Percentiles rank a stretch among this genome's conserved stretches.
Conservation (phyloP, 306 rosid genomes). For the Prosopis cineraria region DNA sequence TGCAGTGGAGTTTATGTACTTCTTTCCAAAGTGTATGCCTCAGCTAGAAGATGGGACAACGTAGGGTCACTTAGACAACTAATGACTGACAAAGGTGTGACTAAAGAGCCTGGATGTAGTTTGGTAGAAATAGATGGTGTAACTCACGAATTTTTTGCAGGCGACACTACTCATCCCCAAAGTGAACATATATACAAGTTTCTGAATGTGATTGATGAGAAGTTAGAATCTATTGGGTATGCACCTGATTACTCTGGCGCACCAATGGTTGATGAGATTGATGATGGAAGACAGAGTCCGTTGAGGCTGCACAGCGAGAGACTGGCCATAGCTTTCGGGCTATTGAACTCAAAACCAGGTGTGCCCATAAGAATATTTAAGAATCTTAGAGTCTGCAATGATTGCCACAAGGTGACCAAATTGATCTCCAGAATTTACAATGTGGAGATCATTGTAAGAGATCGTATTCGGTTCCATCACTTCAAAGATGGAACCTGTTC, state of each 20-base stretch:
- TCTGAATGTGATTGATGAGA: conserved; percentile 55
- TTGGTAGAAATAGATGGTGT: conserved; percentile 65
- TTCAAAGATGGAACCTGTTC: conserved; percentile 70
- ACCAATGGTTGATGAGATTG: conserved; percentile 50
- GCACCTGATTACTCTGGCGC: conserved; percentile 61
- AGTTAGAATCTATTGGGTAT: conserved; percentile 51
- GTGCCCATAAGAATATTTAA: conserved; percentile 64
- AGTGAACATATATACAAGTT: conserved; percentile 50
- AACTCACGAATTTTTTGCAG: conserved; percentile 77
- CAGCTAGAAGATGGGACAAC: conserved; percentile 68
- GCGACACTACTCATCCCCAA: conserved; percentile 74
- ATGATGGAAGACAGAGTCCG: conserved; percentile 46
- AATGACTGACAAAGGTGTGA: conserved; percentile 64
- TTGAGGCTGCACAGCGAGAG: conserved; percentile 72
- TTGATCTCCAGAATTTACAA: conserved; percentile 54
- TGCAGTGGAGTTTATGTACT: conserved; percentile 74
- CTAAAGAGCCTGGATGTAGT: conserved; percentile 80
- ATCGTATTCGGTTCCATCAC: conserved; percentile 73
- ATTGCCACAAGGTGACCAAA: conserved; percentile 68
- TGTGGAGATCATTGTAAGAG: conserved; percentile 73
- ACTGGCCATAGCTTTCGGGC: conserved; percentile 76
- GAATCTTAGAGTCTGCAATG: conserved; percentile 76
- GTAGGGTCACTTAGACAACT: conserved; percentile 70
- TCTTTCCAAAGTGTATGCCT: conserved; percentile 77
- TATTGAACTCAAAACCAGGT: conserved; percentile 54